Base-by-base conservation (phyloP, 768 basidiomycete species). In the Mrakia blollopis region DNA sequence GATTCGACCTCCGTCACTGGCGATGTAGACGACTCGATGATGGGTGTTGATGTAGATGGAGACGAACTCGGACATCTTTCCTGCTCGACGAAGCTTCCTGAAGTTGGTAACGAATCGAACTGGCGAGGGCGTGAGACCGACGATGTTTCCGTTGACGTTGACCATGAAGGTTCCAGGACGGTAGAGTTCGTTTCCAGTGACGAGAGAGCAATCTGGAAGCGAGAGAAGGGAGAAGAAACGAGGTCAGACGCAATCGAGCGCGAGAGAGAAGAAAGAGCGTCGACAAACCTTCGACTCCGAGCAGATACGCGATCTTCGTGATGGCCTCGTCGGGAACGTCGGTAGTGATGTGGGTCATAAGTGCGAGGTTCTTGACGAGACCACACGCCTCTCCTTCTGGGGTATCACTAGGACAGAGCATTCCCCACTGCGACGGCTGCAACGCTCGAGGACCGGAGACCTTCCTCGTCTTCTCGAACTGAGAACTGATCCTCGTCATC, bases 371-470 rank as follows among this genome's bases (percentile, higher is more conserved):
- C 86, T 99, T 99, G 65, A 99, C 97, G 77, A 99, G 85, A 35
- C 97, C 97, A 82, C 97, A 99, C 25, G 97, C 97, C 85, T 99
- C 97, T 82, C 97, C 97, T 89, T 99, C 97, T 0, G 97, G 97
- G 0, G 97, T 99, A 84, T 99, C 97, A 82, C 92, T 94, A 0
- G 97, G 93, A 85, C 97, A 99, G 28, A 98, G 86, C 86, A 99
- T 92, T 52, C 97, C 97, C 97, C 97, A 99, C 84, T 99, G 97
- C 87, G 91, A 93, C 7, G 97, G 96, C 82, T 99, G 97, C 78
- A 99, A 84, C 30, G 96, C 95, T 81, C 97, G 89, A 41, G 97
- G 97, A 60, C 97, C 97, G 80, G 93, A 96, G 78, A 99, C 97
- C 84, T 99, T 99, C 77, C 97, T 87, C 30, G 97, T 98, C 88